Evolutionary conservation across 2,329 filamentous ascomycete species (phyloP).

Genomic region (Coleophoma crateriformis): DNA sequence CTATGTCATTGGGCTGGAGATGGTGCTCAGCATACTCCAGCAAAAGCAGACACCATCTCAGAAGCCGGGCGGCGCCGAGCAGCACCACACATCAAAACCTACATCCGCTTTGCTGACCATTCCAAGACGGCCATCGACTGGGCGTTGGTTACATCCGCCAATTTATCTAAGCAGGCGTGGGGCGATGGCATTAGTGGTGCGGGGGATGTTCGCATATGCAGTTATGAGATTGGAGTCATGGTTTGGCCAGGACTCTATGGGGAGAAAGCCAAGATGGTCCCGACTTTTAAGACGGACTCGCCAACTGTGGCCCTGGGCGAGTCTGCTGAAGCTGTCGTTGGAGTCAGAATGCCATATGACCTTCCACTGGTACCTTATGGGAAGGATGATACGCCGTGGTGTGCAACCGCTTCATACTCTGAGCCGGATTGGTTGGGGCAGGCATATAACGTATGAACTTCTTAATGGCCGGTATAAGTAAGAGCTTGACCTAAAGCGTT

Average conservation of each 20-base stretch:
- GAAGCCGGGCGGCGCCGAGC: slow-evolving; percentile 62
- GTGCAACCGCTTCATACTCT: slow-evolving; percentile 52
- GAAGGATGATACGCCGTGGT: slow-evolving; percentile 67
- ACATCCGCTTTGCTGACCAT: slow-evolving; percentile 55
- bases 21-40: slow-evolving; percentile 13
- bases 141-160: slow-evolving; percentile 88
- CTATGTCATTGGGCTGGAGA: slow-evolving; percentile 75
- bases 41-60: background rate
- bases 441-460: slow-evolving; percentile 26
- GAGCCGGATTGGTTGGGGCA: slow-evolving; percentile 56
- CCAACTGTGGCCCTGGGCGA: slow-evolving; percentile 20
- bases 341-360: slow-evolving; percentile 77
- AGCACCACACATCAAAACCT: slow-evolving; percentile 87
- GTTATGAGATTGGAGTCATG: slow-evolving; percentile 79
- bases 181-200: slow-evolving; percentile 54
- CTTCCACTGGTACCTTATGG: slow-evolving; percentile 66
- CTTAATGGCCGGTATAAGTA: background rate
- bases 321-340: slow-evolving; percentile 43
- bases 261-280: slow-evolving; percentile 51
- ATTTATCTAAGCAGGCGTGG: slow-evolving; percentile 86
- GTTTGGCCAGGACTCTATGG: slow-evolving; percentile 66
- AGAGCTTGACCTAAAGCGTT: too few species aligned
- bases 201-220: slow-evolving; percentile 65
- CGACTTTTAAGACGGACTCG: slow-evolving; percentile 58
- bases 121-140: slow-evolving; percentile 59